Conservation (phyloP, 192 early-diverging fungal genomes). For the Umbelopsis ramanniana region DNA sequence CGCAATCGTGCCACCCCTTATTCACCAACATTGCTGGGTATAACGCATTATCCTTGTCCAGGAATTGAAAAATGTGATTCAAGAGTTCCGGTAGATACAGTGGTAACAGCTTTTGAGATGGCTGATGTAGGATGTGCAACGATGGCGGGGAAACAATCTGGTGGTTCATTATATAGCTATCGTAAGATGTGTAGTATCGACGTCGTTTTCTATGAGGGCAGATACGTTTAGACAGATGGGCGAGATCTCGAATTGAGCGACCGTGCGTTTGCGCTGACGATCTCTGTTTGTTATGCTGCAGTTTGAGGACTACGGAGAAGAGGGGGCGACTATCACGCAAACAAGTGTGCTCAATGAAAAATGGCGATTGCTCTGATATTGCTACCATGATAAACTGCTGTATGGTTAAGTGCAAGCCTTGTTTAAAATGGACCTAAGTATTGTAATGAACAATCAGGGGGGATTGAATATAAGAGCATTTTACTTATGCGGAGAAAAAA, state of each 20-base stretch:
- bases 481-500: slow-evolving; percentile 14
- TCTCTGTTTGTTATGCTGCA: slow-evolving; percentile 16
- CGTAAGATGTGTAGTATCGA: neutral
- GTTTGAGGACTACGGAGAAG: slow-evolving; percentile 21
- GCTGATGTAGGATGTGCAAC: neutral
- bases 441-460: slow-evolving; percentile 8
- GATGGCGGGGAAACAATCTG: neutral
- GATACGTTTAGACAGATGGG: slow-evolving; percentile 7
- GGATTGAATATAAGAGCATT: slow-evolving; percentile 1
- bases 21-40: slow-evolving; percentile 37
- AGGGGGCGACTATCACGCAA: slow-evolving; percentile 14
- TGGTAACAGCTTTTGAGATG: slow-evolving; percentile 13
- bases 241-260: slow-evolving; percentile 1
- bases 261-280: slow-evolving; percentile 22
- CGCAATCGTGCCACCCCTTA: slow-evolving; percentile 39
- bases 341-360: slow-evolving; percentile 4
- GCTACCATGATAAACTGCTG: neutral
- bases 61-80: slow-evolving; percentile 48
- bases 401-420: slow-evolving; percentile 18
- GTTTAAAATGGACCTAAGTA: slow-evolving; percentile 19
- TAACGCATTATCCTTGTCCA: slow-evolving; percentile 30
- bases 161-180: neutral
- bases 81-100: slow-evolving; percentile 51
- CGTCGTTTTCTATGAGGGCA: neutral
- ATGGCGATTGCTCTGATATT: slow-evolving; percentile 14